Evolutionary conservation across 441 rosid species (phyloP).

Genomic region (Hypseocharis bilobata): DNA sequence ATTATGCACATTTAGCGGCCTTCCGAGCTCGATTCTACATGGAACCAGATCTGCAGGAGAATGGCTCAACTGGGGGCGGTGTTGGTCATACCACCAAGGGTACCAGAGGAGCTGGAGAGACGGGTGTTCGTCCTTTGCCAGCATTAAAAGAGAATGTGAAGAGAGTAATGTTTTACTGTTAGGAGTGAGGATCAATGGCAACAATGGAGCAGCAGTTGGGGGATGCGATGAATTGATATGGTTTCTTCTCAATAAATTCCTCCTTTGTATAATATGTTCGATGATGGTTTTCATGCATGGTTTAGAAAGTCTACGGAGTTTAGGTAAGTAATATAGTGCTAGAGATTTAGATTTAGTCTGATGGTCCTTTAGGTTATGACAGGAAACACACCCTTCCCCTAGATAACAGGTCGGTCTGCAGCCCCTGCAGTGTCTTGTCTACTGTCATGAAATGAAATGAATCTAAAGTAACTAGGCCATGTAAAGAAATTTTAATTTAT

Average conservation of each 20-base stretch:
- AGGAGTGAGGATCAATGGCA: slow-evolving; percentile 7
- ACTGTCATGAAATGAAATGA: neutral
- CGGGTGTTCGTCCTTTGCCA: slow-evolving; percentile 67
- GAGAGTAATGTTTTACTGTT: slow-evolving; percentile 95
- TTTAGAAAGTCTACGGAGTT: too few relatives aligned
- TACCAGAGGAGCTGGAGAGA: slow-evolving; percentile 39
- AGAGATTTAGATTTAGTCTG: neutral
- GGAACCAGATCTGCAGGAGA: slow-evolving; percentile 87
- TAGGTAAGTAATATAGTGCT: too few relatives aligned
- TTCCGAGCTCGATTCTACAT: slow-evolving; percentile 90
- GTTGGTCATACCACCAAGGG: slow-evolving; percentile 26
- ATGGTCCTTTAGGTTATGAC: neutral
- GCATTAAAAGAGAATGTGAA: slow-evolving; percentile 96
- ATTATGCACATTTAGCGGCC: slow-evolving; percentile 95
- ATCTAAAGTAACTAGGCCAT: neutral
- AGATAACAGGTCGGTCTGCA: neutral
- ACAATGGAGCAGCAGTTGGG: neutral
- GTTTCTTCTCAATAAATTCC: neutral
- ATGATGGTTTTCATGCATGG: neutral
- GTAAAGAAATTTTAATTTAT: neutral
- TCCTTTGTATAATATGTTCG: slow-evolving; percentile 1
- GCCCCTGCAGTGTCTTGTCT: neutral
- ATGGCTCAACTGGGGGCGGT: slow-evolving; percentile 47
- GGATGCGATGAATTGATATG: neutral
- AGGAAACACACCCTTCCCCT: neutral